These are phyloP conservation scores for Piromyces sp. DNA, from an alignment of 192 early-diverging fungal species.

Conservation along the genomic window DNA sequence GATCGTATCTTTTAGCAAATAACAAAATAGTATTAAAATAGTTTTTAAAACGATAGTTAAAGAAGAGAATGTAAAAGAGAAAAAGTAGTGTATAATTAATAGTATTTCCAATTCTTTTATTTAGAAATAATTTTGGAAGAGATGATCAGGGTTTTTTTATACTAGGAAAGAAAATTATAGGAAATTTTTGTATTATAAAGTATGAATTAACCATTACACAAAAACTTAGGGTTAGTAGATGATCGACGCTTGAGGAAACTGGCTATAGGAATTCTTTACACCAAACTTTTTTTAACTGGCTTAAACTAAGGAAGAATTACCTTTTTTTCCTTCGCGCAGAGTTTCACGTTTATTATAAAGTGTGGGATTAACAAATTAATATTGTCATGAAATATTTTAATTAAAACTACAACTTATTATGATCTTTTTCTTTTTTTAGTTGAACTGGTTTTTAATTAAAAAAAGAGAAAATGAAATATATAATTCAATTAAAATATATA, in stretches of 20 bases:
- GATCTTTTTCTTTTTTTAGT: no score
- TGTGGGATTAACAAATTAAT: not conserved
- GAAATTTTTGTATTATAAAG: not conserved
- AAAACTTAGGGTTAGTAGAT: not conserved
- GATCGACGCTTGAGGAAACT: not conserved
- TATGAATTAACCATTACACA: not conserved
- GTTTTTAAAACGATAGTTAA: no score
- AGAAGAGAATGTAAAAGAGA: no score
- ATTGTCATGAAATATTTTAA: not conserved
- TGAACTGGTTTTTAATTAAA: no score
- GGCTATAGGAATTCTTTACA: not conserved
- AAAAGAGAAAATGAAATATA: no score
- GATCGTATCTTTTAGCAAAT: no score
- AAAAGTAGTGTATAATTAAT: no score
- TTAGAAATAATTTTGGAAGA: no score
- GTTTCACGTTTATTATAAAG: not conserved
- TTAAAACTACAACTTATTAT: not conserved
- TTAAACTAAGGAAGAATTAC: not conserved
- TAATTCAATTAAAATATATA: no score
- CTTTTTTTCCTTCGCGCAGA: not conserved
- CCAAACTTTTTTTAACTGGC: not conserved
- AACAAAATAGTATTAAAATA: no score
- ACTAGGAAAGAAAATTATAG: not conserved
- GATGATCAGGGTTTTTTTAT: no score
- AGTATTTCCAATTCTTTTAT: no score